Base-by-base conservation (phyloP, 176 grass and related monocot genomes). In the Oryza glumipatula region DNA sequence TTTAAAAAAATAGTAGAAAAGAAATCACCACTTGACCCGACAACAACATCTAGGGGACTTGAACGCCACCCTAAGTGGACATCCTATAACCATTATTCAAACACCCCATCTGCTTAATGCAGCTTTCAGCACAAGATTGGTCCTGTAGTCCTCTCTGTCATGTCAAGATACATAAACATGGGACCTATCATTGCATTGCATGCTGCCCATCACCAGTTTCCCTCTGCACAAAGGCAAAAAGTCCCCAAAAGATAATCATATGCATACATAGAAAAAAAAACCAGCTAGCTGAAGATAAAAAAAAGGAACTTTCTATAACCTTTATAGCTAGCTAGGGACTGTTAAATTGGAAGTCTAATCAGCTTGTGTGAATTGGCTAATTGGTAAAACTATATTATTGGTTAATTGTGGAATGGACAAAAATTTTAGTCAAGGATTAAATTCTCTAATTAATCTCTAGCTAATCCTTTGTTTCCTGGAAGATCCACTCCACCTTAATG, bases 11-110 rank as follows among this genome's bases (percentile, higher is more conserved):
- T 16, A 56, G 1, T 28, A 60, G 56, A 88, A 88, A 28, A 65
- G 43, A 1, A 3, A 24, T 22, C 6, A 24, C 78, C 83, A 86
- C 79, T 86, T 86, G 84, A 64, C 28, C 79, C 84, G 80, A 86
- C 88, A 86, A 79, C 68, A 83, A 74, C 88, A 90, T 87, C 80
- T 83, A 75, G 80, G 80, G 84, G 75, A 49, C 88, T 87, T 90
- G 63, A 86, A 80, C 80, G 75, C 80, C 88, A 87, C 88, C 88
- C 84, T 90, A 86, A 81, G 82, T 89, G 88, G 61, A 81, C 88
- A 64, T 41, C 72, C 65, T 83, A 73, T 12, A 23, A 48, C 45
- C 39, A 90, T 74, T 87, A 90, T 90, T 90, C 80, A 83, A 90
- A 87, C 80, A 75, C 80, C 60, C 80, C 88, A 80, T 61, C 70